phyloP scores from a whole-genome alignment of 2,329 filamentous ascomycete species.

The Pyrenochaeta sp. region DNA sequence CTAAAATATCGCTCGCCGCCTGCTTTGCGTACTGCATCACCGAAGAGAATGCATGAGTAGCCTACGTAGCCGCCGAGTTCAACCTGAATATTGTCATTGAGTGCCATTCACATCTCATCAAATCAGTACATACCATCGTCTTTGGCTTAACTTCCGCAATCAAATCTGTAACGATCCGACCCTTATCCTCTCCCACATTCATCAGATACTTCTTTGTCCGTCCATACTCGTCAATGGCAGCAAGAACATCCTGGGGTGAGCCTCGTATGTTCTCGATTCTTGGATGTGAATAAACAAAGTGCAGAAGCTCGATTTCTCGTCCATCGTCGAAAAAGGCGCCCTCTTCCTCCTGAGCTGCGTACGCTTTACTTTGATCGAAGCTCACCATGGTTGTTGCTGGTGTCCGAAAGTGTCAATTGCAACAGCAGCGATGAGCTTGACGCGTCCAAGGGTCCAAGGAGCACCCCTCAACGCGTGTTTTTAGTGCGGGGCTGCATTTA shows the following conservation, averaged over 20 bases:
- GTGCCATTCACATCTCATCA: neutral
- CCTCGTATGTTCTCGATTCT: slow-evolving; percentile 70
- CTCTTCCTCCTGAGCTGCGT: slow-evolving; percentile 56
- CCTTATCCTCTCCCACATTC: slow-evolving; percentile 81
- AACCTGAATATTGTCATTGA: slow-evolving; percentile 53
- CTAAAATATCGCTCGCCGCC: slow-evolving; percentile 74
- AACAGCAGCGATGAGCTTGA: slow-evolving; percentile 21
- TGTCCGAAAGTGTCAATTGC: slow-evolving; percentile 20
- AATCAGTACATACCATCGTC: slow-evolving; percentile 62
- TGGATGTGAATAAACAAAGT: slow-evolving; percentile 71
- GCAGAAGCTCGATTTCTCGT: slow-evolving; percentile 75
- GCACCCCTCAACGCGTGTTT: slow-evolving; percentile 35
- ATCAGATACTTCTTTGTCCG: slow-evolving; percentile 75
- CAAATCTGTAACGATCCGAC: slow-evolving; percentile 72
- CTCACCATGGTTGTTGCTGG: slow-evolving; percentile 34
- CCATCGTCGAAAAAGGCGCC: slow-evolving; percentile 69
- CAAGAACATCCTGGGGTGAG: slow-evolving; percentile 70
- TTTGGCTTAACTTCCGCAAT: slow-evolving; percentile 73
- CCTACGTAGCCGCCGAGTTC: slow-evolving; percentile 84
- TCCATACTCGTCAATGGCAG: slow-evolving; percentile 75
- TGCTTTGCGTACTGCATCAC: slow-evolving; percentile 67
- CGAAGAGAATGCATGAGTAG: slow-evolving; percentile 82
- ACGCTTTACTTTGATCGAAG: slow-evolving; percentile 56
- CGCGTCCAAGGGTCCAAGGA: slow-evolving; percentile 22
- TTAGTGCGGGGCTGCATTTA: slow-evolving; percentile 32